phyloP scores from a whole-genome alignment of 768 basidiomycete genomes.

The Lactarius tabidus region DNA sequence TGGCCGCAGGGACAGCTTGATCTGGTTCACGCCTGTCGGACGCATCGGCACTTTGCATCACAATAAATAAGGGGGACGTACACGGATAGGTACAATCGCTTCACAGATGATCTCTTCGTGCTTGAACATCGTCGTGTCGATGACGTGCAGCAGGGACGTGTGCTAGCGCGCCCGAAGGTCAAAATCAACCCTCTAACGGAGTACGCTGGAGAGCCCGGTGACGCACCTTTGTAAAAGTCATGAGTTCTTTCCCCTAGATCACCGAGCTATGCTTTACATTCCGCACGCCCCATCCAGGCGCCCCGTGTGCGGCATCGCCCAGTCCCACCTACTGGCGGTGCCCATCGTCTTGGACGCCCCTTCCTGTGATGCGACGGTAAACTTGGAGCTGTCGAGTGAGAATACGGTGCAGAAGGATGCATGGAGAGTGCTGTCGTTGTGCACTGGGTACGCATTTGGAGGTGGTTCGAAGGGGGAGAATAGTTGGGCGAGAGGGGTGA shows the following conservation, averaged over 20 bases:
- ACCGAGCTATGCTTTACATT: conserved; percentile 81
- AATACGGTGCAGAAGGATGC: conserved; percentile 83
- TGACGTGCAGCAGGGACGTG: conserved; percentile 72
- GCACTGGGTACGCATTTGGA: conserved; percentile 24
- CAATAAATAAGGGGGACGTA: no score
- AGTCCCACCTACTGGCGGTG: conserved; percentile 56
- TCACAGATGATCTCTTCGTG: conserved; percentile 62
- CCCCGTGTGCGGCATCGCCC: conserved; percentile 47
- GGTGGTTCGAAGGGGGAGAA: conserved; percentile 49
- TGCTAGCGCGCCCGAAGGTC: conserved; percentile 48
- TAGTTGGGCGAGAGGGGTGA: conserved; percentile 65
- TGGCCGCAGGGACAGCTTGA: no score
- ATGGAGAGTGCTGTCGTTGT: conserved; percentile 36
- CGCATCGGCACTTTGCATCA: no score
- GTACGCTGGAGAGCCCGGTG: not conserved
- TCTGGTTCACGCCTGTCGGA: no score
- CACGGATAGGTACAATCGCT: no score
- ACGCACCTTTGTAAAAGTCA: conserved; percentile 87
- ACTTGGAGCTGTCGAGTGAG: conserved; percentile 69
- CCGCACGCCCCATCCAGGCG: conserved; percentile 80
- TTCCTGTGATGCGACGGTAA: conserved; percentile 80
- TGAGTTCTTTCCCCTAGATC: conserved; percentile 58
- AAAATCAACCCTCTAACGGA: not conserved
- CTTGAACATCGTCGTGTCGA: conserved; percentile 86
- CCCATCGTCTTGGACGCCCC: conserved; percentile 40